phyloP scores from a whole-genome alignment of 129 eudicot species.

The Ambrosia trifida region DNA sequence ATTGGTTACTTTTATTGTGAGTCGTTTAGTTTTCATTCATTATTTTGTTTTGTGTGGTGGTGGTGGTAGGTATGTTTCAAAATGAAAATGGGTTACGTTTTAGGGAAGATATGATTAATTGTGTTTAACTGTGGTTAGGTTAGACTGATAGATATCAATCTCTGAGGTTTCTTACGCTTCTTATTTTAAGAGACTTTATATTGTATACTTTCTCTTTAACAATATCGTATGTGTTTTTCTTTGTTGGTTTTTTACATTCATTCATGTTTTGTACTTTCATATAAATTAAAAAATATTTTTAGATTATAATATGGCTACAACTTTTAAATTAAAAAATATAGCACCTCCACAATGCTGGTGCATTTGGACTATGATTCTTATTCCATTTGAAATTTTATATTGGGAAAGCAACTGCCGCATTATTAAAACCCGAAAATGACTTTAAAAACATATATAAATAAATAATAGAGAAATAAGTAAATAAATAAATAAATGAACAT shows the following conservation, averaged over 20 bases:
- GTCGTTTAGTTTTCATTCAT: no score
- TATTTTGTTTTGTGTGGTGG: no score
- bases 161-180: no score
- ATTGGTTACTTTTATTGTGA: no score
- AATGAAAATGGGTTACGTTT: no score
- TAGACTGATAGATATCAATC: no score
- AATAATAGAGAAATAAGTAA: background rate
- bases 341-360: conserved; percentile 29
- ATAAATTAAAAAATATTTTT: background rate
- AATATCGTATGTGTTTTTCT: background rate
- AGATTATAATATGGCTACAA: background rate
- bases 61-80: no score
- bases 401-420: background rate
- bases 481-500: conserved; percentile 12
- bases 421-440: background rate
- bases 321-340: conserved; percentile 18
- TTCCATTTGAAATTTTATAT: conserved; percentile 21
- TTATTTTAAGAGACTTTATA: no score
- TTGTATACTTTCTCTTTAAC: no score
- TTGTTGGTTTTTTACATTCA: background rate
- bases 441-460: conserved; percentile 3
- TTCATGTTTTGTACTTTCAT: background rate
- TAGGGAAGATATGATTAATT: no score
- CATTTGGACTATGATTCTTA: conserved; percentile 29
- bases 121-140: no score